Evolutionary conservation across 495 filamentous ascomycete species (phyloP), one percentile per base, ranked within the genome.

Genomic region (Sordaria brevicollis): DNA sequence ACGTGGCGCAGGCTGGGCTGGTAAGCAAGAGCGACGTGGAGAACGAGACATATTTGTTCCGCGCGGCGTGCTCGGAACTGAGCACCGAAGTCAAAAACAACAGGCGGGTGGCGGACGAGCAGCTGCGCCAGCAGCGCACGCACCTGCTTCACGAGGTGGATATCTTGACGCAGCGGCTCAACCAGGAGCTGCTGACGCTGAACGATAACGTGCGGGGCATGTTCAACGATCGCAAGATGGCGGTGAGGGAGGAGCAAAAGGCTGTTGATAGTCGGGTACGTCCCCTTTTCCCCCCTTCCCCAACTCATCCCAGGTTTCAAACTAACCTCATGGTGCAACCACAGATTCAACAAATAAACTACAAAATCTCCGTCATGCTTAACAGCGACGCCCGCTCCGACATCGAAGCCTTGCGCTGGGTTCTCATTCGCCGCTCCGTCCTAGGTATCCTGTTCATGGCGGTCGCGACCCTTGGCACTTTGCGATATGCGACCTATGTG

Each of bases 211-310:
- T 98, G 43, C 94, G 93, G 76, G 93, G 92, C 67, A 91, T 97
- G 89, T 97, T 98, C 79, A 93, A 97, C 75, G 95, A 99, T 75
- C 87, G 96, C 29, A 93, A 93, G 79, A 97, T 99, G 93, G 86
- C 86, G 6, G 93, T 93, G 19, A 85, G 92, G 54, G 90, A 91
- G 77, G 91, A 97, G 76, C 92, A 96, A 81, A 87, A 93, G 74
- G 85, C 80, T 19, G 91, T 92, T 78, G 93, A 98, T 74, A 91
- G 86, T 74, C 83, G 83, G 74, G 88, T 91, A 78, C 31, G 83
- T 82, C 21, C n/a, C n/a, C n/a, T 65, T 68, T 54, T 67, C 19
- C 29, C 19, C 13, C 29, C 62, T 43, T 10, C 19, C 17, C 34
- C 65, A 21, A 10, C 54, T 34, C 17, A 36, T 1, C 38, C 11